Evolutionary conservation across 2,329 filamentous ascomycete genomes (phyloP), one percentile per base, ranked within the genome.

Genomic region (Cladosporium velox): DNA sequence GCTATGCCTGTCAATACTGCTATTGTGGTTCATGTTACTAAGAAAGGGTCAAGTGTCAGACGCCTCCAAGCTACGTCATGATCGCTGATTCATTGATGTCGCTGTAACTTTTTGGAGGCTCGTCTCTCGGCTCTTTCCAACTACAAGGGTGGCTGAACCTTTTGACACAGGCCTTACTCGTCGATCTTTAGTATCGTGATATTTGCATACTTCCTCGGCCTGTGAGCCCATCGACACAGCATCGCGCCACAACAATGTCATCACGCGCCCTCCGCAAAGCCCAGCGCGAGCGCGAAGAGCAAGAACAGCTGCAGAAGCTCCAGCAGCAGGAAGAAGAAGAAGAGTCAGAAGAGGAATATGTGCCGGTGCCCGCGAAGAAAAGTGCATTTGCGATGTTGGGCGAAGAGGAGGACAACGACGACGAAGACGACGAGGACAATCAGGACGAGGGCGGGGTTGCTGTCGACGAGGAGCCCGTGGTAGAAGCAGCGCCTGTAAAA

Each of bases 181-280:
- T 44, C 38, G 38, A 44, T 44, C 38, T n/a, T n/a, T 6, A 44
- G n/a, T 44, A 18, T 18, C 38, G 38, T n/a, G 18, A 41, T 4
- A 41, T 41, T 41, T 41, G 35, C 35, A 41, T 18, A 44, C 38
- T 21, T 1, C 0, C 18, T 10, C 3, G 10, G 38, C 18, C 38
- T 44, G 38, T 10, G 38, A 21, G 4, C 15, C 5, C n/a, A 12
- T 47, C 5, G 5, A 7, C 4, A 47, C 41, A 47, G 41, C n/a
- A 12, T 21, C 41, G 41, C n/a, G 8, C 10, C 41, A 12, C 41
- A 47, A 49, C 18, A 24, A 49, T 90, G 88, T 90, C 88, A 52
- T 87, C 87, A 21, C 84, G 88, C 70, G 87, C 88, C n/a, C 77
- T 90, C 64, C 83, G 88, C 30, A 87, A 87, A 74, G 82, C 87